These are phyloP conservation scores for Umbelopsis ramanniana DNA, from an alignment of 192 early-diverging fungal species.

Conservation along the genomic window DNA sequence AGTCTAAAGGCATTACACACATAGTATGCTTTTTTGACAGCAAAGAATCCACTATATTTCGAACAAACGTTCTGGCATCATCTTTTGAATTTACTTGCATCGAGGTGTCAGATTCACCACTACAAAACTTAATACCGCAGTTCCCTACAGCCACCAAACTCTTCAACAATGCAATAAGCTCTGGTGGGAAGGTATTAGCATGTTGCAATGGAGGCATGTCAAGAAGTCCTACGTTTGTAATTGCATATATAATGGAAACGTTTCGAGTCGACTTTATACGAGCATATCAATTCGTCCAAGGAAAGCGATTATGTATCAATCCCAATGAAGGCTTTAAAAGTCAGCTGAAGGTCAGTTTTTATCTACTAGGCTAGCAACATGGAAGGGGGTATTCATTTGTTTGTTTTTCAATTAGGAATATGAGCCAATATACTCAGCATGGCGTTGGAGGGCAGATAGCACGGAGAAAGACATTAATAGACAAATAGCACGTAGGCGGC, in stretches of 20 bases:
- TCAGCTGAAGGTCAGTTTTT: slow-evolving; percentile 69
- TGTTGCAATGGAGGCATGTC: slow-evolving; percentile 85
- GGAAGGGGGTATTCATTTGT: background rate
- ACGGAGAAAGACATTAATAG: slow-evolving; percentile 49
- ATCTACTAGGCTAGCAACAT: background rate
- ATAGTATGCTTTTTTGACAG: slow-evolving; percentile 77
- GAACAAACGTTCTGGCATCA: slow-evolving; percentile 34
- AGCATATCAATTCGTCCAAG: slow-evolving; percentile 86
- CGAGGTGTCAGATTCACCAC: slow-evolving; percentile 77
- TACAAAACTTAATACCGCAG: slow-evolving; percentile 84
- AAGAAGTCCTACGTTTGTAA: slow-evolving; percentile 82
- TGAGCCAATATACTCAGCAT: slow-evolving; percentile 76
- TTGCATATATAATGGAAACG: slow-evolving; percentile 88
- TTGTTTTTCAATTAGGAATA: slow-evolving; percentile 65
- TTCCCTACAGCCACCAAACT: slow-evolving; percentile 68
- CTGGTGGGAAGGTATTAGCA: slow-evolving; percentile 60
- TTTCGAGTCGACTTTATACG: slow-evolving; percentile 65
- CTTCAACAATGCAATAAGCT: slow-evolving; percentile 53
- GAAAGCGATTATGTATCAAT: slow-evolving; percentile 85
- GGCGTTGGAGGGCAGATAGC: slow-evolving; percentile 42
- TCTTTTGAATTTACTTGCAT: slow-evolving; percentile 69
- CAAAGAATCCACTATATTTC: slow-evolving; percentile 67
- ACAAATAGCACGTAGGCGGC: slow-evolving; percentile 56
- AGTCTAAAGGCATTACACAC: slow-evolving; percentile 69
- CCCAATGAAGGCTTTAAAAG: slow-evolving; percentile 81